A percentile compares a stretch with the other conserved stretches of the same genome.
These are phyloP conservation scores for Ogataea kodamae DNA, from an alignment of 805 yeast genomes.

Conservation along the genomic window DNA sequence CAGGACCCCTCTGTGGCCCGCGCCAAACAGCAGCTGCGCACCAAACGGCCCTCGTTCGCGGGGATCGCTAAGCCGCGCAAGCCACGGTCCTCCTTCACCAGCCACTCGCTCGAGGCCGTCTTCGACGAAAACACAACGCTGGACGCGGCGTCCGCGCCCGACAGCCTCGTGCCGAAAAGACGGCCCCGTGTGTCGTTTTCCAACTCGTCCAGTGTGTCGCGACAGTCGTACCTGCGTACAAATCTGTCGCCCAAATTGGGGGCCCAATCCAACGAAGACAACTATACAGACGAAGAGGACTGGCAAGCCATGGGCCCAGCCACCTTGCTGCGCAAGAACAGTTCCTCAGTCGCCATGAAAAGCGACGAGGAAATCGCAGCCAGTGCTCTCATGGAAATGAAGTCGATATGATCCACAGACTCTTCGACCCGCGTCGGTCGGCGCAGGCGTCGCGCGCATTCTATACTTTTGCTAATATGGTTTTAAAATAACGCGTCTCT, in stretches of 20 bases:
- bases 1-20: conserved; percentile 16
- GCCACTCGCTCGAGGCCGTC: conserved; percentile 30
- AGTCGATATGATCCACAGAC: conserved; percentile 24
- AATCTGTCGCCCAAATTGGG: conserved; percentile 28
- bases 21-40: conserved; percentile 16
- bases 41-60: conserved; percentile 32
- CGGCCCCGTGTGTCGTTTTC: conserved; percentile 36
- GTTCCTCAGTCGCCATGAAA: conserved; percentile 18
- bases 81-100: conserved; percentile 32
- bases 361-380: conserved; percentile 36
- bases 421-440: no score
- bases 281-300: conserved; percentile 90
- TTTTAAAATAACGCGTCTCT: conserved; percentile 8
- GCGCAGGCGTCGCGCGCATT: no score
- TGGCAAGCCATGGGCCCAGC: conserved; percentile 91
- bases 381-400: conserved; percentile 34
- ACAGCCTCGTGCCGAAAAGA: conserved; percentile 24
- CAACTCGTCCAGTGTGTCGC: conserved; percentile 31
- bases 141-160: conserved; percentile 28
- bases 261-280: conserved; percentile 37
- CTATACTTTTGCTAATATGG: conserved; percentile 4
- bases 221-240: conserved; percentile 41
- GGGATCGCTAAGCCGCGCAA: conserved; percentile 35
- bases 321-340: conserved; percentile 38
- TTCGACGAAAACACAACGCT: conserved; percentile 28